Evolutionary conservation across 169 alveolate species (phyloP).

Genomic region (Cryptosporidium viatorum): DNA sequence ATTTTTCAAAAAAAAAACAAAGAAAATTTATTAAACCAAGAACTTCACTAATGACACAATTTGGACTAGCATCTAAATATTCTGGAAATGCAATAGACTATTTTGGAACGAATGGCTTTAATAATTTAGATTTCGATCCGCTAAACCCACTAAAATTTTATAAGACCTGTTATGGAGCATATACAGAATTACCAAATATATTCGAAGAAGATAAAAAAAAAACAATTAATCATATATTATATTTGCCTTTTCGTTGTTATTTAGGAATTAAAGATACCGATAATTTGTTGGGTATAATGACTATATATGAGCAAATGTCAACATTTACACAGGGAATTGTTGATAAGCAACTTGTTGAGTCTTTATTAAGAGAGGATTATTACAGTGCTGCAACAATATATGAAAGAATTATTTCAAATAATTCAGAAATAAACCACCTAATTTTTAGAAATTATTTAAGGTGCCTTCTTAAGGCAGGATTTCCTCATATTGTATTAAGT

Average conservation of each 20-base stretch:
- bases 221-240: constrained; percentile 35
- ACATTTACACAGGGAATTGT: neutral
- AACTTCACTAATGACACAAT: constrained; percentile 39
- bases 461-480: constrained; percentile 60
- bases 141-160: constrained; percentile 53
- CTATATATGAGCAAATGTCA: constrained; percentile 52
- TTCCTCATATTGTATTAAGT: constrained; percentile 46
- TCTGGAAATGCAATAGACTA: constrained; percentile 65
- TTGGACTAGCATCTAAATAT: constrained; percentile 36
- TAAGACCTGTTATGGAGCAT: constrained; percentile 3
- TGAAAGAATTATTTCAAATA: constrained; percentile 42
- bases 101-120: constrained; percentile 59
- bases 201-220: constrained; percentile 29
- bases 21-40: constrained; percentile 2
- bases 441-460: constrained; percentile 35
- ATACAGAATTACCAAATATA: constrained; percentile 13
- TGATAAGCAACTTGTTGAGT: constrained; percentile 40
- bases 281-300: constrained; percentile 52
- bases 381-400: constrained; percentile 41
- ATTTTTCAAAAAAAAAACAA: constrained; percentile 25
- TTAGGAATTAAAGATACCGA: constrained; percentile 63
- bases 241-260: constrained; percentile 58
- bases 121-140: constrained; percentile 56
- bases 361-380: constrained; percentile 47
- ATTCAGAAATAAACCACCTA: neutral